Percentiles rank a stretch among this genome's conserved stretches.
Evolutionary conservation across 345 rosid genomes (phyloP).

Genomic region (Brassica carinata): DNA sequence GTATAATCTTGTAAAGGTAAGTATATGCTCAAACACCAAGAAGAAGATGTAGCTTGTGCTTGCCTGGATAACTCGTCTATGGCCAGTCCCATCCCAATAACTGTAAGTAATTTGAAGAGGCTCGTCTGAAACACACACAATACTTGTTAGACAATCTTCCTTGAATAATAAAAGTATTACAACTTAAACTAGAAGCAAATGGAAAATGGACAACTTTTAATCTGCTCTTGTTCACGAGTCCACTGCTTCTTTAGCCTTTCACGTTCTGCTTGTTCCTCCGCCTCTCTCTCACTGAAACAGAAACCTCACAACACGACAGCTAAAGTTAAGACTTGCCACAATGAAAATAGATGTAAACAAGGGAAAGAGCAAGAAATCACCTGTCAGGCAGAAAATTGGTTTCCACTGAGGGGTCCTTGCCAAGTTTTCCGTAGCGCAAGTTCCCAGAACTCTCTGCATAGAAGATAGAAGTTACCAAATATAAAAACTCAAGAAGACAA

Average conservation of each 20-base stretch:
- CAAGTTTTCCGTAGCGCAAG: conserved; percentile 60
- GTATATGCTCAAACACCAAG: conserved; percentile 15
- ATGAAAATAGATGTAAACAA: conserved; percentile 13
- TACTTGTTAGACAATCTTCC: conserved; percentile 10
- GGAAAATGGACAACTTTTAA: conserved; percentile 58
- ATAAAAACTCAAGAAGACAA: neutral
- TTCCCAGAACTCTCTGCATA: conserved; percentile 47
- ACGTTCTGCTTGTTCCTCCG: conserved; percentile 98
- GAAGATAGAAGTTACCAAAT: neutral
- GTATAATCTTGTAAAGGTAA: neutral
- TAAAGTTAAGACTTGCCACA: conserved; percentile 28
- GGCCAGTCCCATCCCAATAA: conserved; percentile 99
- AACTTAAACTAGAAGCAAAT: neutral
- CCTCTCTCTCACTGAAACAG: conserved; percentile 98
- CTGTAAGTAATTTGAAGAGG: conserved; percentile 97
- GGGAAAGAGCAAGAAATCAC: conserved; percentile 46
- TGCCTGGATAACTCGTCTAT: conserved; percentile 88
- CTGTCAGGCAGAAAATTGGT: conserved; percentile 98
- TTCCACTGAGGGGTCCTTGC: conserved; percentile 97
- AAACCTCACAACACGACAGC: conserved; percentile 80
- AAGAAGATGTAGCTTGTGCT: conserved; percentile 34
- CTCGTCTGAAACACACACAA: conserved; percentile 60
- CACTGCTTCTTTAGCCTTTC: conserved; percentile 93
- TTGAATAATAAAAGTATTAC: conserved; percentile 1
- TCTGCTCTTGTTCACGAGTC: conserved; percentile 85